phyloP scores from a whole-genome alignment of 2,329 filamentous ascomycete genomes.

The Seiridium cupressi region DNA sequence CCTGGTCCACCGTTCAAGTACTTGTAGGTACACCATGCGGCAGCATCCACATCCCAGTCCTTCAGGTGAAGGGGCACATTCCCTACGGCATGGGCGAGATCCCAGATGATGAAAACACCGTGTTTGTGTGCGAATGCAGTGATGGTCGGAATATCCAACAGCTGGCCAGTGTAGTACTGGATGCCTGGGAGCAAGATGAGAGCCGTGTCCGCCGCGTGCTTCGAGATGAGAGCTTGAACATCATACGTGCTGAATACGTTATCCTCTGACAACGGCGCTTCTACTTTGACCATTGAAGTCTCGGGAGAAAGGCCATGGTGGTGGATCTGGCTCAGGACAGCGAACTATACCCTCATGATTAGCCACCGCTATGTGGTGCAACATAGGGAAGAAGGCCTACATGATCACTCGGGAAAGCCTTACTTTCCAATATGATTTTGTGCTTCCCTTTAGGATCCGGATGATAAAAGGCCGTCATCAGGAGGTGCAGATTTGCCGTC shows the following conservation, averaged over 20 bases:
- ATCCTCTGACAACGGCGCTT: slow-evolving; percentile 50
- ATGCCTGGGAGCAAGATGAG: slow-evolving; percentile 75
- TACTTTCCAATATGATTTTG: slow-evolving; percentile 78
- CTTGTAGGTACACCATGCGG: slow-evolving; percentile 82
- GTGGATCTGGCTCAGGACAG: slow-evolving; percentile 71
- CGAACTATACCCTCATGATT: slow-evolving; percentile 54
- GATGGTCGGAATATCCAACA: slow-evolving; percentile 72
- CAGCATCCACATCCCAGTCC: slow-evolving; percentile 76
- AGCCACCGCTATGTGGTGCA: slow-evolving; percentile 7
- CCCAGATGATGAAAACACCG: slow-evolving; percentile 73
- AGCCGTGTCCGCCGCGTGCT: slow-evolving; percentile 64
- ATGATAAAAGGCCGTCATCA: slow-evolving; percentile 77
- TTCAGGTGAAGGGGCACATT: slow-evolving; percentile 72
- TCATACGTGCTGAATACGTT: slow-evolving; percentile 60
- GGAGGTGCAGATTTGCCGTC: slow-evolving; percentile 73
- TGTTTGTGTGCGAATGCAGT: slow-evolving; percentile 66
- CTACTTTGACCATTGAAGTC: slow-evolving; percentile 67
- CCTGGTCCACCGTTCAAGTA: slow-evolving; percentile 78
- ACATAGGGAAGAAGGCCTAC: slow-evolving; percentile 41
- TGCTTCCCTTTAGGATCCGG: slow-evolving; percentile 57
- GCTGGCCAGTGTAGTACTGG: slow-evolving; percentile 79
- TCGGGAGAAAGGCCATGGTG: slow-evolving; percentile 63
- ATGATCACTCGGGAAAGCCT: slow-evolving; percentile 80
- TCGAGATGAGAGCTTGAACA: slow-evolving; percentile 65
- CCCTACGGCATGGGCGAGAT: slow-evolving; percentile 75